Evolutionary conservation across 1,284 basidiomycete species (phyloP).

Genomic region (Ustilago nuda): DNA sequence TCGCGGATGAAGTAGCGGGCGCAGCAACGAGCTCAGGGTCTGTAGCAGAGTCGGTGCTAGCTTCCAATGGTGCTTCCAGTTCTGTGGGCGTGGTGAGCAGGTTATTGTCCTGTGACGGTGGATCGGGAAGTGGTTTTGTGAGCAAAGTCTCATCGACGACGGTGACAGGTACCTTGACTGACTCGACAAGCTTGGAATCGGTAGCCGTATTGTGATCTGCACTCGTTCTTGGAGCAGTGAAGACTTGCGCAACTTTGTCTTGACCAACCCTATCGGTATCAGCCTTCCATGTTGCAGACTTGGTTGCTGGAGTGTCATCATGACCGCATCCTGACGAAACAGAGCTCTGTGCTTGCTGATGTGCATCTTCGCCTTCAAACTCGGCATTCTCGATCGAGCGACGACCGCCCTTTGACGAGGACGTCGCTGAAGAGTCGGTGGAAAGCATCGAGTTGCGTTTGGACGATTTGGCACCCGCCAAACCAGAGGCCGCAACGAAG

Average conservation of each 20-base stretch:
- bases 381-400: conserved; percentile 39
- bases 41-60: neutral
- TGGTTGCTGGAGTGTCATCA: conserved; percentile 13
- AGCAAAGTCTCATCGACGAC: neutral
- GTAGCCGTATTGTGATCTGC: conserved; percentile 18
- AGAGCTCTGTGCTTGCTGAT: conserved; percentile 32
- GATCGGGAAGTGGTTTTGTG: neutral
- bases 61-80: neutral
- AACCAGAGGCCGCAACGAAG: neutral
- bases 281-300: neutral
- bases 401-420: conserved; percentile 32
- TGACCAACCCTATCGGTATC: neutral
- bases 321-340: conserved; percentile 36
- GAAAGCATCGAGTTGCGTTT: conserved; percentile 45
- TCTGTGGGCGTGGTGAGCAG: conserved; percentile 2
- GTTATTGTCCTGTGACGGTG: neutral
- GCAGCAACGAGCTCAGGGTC: conserved; percentile 13
- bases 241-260: conserved; percentile 20
- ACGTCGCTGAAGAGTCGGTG: conserved; percentile 37
- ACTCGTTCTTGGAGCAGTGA: conserved; percentile 31
- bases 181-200: neutral
- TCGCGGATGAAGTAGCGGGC: conserved; percentile 20
- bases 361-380: conserved; percentile 34
- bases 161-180: neutral
- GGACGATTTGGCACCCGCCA: conserved; percentile 1